These are phyloP conservation scores for Isoetes engelmannii DNA, from an alignment of 83 land plant species.

Conservation along the genomic window DNA sequence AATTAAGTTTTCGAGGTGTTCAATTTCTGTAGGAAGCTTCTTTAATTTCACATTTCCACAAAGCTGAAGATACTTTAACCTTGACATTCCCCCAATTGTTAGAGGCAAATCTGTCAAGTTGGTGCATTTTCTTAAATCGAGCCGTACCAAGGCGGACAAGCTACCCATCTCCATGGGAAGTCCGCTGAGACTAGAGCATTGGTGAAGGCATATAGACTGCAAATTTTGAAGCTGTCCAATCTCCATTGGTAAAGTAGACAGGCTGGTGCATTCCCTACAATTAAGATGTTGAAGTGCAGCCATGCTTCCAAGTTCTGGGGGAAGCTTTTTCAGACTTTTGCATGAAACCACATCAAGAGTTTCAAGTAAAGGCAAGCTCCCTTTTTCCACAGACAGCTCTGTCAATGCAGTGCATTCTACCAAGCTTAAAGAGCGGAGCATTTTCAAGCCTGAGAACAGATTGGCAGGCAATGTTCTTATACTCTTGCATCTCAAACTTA, in stretches of 20 bases:
- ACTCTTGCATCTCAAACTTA: constrained; percentile 5
- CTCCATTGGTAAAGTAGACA: neutral
- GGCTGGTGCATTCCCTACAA: constrained; percentile 6
- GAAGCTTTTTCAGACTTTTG: neutral
- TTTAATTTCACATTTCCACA: too few species aligned
- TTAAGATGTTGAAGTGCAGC: neutral
- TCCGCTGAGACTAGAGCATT: neutral
- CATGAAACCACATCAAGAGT: constrained; percentile 1
- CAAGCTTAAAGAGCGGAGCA: constrained; percentile 1
- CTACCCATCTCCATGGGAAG: constrained; percentile 1
- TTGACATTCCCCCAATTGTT: too few species aligned
- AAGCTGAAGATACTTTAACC: too few species aligned
- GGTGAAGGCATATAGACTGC: constrained; percentile 6
- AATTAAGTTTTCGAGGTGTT: too few species aligned
- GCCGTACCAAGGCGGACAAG: constrained; percentile 1
- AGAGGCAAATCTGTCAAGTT: too few species aligned
- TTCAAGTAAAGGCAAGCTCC: neutral
- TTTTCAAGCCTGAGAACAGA: neutral
- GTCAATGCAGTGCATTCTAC: constrained; percentile 1
- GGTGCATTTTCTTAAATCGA: neutral
- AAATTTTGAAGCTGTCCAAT: neutral
- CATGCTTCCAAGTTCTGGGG: neutral
- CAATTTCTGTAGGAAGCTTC: too few species aligned
- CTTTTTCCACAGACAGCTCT: neutral
- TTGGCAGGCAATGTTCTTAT: neutral